Base-by-base conservation (phyloP, 805 yeast species). In the Barnettozyma sucrosica region DNA sequence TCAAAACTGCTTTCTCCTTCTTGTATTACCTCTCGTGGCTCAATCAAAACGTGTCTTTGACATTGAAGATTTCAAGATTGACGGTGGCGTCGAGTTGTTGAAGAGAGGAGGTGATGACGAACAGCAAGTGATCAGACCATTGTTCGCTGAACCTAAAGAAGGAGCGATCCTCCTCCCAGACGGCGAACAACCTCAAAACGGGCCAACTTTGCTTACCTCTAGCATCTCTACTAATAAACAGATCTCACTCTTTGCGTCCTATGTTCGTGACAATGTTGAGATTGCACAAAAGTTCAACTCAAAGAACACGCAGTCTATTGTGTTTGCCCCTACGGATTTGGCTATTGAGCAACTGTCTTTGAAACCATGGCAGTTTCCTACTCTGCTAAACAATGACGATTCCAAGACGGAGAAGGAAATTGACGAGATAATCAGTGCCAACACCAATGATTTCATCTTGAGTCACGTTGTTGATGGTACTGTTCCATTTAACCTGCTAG, bases 331-430 rank as follows among this genome's bases (percentile, higher is more conserved):
- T 7, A 69, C 79, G 2, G 79, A 88, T 58, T 64, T 63, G 11
- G 90, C 88, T 4, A 69, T 88, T 49, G 66, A 66, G 28, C 65
- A 70, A 2, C 59, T 82, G 42, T 11, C 64, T 4, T 47, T 62
- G 47, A 88, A 87, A 62, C 96, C 96, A 19, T 89, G 95, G 96
- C 83, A 83, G 59, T 88, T 83, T 63, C 95, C 95, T 0, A 62
- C 59, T 7, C 56, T 69, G 5, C 68, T 79, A 14, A 70, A 69
- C 20, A 25, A 9, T 19, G 70, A 67, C 7, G 61, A 25, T 10
- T 21, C 62, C 1, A 57, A 59, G 20, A 58, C 63, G 23, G 74
- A 72, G 33, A 61, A 63, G 42, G 69, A 71, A 20, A 72, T 75
- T 40, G 89, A 82, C 47, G 63, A 67, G 26, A 66, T 74, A 0